A percentile compares a stretch with the other conserved stretches of the same genome.
Conservation (phyloP, 805 yeast species). For the Ogataea saltuana region DNA sequence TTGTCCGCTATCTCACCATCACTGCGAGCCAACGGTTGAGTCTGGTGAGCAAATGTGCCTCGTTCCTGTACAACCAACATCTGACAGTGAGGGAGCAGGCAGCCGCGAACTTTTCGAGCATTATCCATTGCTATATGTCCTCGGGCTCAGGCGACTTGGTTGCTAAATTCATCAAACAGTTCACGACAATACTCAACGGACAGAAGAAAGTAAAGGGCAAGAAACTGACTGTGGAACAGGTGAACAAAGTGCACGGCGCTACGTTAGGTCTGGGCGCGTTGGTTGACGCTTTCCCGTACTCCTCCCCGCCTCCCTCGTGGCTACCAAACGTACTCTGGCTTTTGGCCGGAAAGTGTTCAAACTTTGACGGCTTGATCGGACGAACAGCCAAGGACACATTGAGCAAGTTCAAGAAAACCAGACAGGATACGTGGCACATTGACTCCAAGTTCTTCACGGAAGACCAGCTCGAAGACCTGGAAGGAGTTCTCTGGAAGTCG, state of each 20-base stretch:
- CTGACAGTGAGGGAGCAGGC: slow-evolving; percentile 77
- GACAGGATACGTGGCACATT: slow-evolving; percentile 96
- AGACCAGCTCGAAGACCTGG: slow-evolving; percentile 84
- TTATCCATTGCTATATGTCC: slow-evolving; percentile 65
- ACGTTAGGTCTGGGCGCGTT: slow-evolving; percentile 87
- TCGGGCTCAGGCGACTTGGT: slow-evolving; percentile 46
- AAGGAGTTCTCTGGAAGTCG: slow-evolving; percentile 91
- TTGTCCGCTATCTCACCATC: slow-evolving; percentile 63
- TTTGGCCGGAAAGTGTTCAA: slow-evolving; percentile 69
- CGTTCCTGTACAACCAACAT: slow-evolving; percentile 59
- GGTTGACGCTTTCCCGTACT: slow-evolving; percentile 85
- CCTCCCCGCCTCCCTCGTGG: slow-evolving; percentile 91
- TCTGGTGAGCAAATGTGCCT: slow-evolving; percentile 53
- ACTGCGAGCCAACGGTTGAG: slow-evolving; percentile 44
- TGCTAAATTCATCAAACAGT: slow-evolving; percentile 41
- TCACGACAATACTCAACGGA: slow-evolving; percentile 45
- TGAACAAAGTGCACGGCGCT: slow-evolving; percentile 71
- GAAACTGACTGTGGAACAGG: slow-evolving; percentile 43
- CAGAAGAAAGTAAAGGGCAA: slow-evolving; percentile 28
- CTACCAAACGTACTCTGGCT: slow-evolving; percentile 70
- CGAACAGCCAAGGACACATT: slow-evolving; percentile 78
- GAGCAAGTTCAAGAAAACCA: slow-evolving; percentile 82
- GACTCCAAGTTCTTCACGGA: slow-evolving; percentile 74
- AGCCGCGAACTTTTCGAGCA: slow-evolving; percentile 72
- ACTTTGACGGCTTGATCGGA: slow-evolving; percentile 77